A percentile compares a stretch with the other conserved stretches of the same genome.
Conservation (phyloP, 805 yeast genomes). For the Candida tammaniensis region DNA sequence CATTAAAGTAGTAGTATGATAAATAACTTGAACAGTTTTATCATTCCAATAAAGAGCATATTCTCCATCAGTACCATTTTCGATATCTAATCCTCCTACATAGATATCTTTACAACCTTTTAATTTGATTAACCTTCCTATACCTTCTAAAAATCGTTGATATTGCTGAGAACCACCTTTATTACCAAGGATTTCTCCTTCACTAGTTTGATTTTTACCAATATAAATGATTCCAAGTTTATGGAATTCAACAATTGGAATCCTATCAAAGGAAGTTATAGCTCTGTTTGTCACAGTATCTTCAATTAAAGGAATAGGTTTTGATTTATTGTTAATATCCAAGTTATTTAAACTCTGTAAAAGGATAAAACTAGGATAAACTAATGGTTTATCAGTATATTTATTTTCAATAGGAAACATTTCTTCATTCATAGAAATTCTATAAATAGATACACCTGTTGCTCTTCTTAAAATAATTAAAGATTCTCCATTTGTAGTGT, state of each 20-base stretch:
- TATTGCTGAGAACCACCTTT: conserved; percentile 62
- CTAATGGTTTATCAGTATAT: conserved; percentile 3
- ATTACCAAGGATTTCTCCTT: conserved; percentile 63
- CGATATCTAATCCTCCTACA: conserved; percentile 79
- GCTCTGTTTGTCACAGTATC: conserved; percentile 49
- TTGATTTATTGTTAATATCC: conserved; percentile 26
- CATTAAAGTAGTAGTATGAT: conserved; percentile 83
- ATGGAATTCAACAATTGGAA: conserved; percentile 75
- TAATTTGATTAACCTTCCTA: conserved; percentile 63
- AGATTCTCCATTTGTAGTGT: conserved; percentile 50
- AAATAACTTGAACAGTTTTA: conserved; percentile 66
- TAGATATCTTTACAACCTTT: conserved; percentile 52
- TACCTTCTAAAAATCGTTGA: conserved; percentile 51
- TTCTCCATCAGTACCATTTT: conserved; percentile 69
- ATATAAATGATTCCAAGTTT: conserved; percentile 78
- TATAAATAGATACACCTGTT: conserved; percentile 56
- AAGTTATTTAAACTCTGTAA: conserved; percentile 50
- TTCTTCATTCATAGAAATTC: conserved; percentile 38
- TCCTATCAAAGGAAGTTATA: conserved; percentile 61
- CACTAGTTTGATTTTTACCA: conserved; percentile 62
- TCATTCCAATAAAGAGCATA: conserved; percentile 72
- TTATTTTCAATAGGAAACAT: conserved; percentile 7
- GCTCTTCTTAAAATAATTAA: conserved; percentile 58
- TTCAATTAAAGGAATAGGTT: conserved; percentile 52
- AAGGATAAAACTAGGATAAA: conserved; percentile 44